Percentiles rank a stretch among this genome's conserved stretches.
These are phyloP conservation scores for Penicillium cataractarum DNA, from an alignment of 495 filamentous ascomycete genomes.

Conservation along the genomic window DNA sequence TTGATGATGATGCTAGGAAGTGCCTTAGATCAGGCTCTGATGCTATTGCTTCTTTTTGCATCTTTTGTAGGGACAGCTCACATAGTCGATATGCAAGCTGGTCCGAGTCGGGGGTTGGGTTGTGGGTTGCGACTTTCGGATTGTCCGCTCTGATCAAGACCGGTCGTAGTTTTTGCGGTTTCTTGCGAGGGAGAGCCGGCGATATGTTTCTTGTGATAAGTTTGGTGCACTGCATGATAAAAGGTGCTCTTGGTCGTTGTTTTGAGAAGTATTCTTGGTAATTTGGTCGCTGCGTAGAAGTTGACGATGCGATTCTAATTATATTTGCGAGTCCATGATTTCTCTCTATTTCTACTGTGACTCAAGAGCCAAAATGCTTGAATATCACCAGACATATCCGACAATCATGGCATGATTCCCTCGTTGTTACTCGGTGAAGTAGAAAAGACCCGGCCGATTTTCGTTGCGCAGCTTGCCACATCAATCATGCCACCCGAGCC, in stretches of 20 bases:
- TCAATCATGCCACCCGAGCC: background rate
- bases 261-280: background rate
- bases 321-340: background rate
- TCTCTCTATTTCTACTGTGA: background rate
- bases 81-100: conserved; percentile 31
- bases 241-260: background rate
- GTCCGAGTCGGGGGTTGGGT: conserved; percentile 27
- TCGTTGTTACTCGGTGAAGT: background rate
- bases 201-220: background rate
- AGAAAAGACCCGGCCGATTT: background rate
- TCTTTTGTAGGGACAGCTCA: conserved; percentile 32
- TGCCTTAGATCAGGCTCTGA: conserved; percentile 30
- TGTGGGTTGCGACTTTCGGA: conserved; percentile 10
- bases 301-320: background rate
- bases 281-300: background rate
- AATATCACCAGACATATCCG: background rate
- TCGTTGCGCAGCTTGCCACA: background rate
- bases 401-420: background rate
- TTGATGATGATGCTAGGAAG: conserved; percentile 28
- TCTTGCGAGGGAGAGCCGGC: background rate
- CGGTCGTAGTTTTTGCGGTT: background rate
- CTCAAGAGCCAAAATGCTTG: background rate
- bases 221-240: conserved; percentile 1
- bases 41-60: conserved; percentile 29
- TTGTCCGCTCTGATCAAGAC: background rate